Evolutionary conservation across 2,329 filamentous ascomycete genomes (phyloP).

Genomic region (Stemphylium beticola): DNA sequence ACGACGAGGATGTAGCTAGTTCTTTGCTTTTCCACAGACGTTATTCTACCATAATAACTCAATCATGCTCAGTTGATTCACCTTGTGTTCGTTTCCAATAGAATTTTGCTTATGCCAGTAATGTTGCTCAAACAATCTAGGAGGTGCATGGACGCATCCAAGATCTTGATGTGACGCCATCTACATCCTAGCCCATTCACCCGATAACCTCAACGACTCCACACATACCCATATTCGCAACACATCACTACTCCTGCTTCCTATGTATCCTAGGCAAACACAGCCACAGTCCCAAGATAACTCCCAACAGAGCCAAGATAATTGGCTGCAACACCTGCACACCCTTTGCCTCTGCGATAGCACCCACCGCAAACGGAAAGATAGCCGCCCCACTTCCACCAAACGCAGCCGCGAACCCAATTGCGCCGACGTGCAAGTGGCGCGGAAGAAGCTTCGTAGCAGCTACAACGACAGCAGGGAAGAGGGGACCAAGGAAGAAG

Average conservation of each 20-base stretch:
- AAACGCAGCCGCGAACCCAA: slow-evolving; percentile 80
- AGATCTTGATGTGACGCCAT: not conserved
- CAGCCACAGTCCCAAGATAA: slow-evolving; percentile 60
- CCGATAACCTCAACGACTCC: not conserved
- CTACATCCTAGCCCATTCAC: not conserved
- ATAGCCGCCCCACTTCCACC: slow-evolving; percentile 74
- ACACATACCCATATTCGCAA: not conserved
- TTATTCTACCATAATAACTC: no score
- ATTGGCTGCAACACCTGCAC: slow-evolving; percentile 67
- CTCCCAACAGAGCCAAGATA: slow-evolving; percentile 60
- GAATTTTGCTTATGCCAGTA: no score
- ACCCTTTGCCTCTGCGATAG: slow-evolving; percentile 67
- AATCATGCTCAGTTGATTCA: no score
- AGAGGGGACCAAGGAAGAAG: slow-evolving; percentile 81
- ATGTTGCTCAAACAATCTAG: no score
- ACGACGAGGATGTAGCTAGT: no score
- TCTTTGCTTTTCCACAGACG: no score
- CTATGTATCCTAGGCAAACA: slow-evolving; percentile 54
- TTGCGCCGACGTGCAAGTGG: slow-evolving; percentile 77
- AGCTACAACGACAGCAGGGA: slow-evolving; percentile 75
- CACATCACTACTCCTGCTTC: slow-evolving; percentile 44
- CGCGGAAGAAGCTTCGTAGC: slow-evolving; percentile 76
- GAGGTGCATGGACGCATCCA: no score
- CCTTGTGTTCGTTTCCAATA: no score
- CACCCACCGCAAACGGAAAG: slow-evolving; percentile 70